phyloP scores from a whole-genome alignment of 2,329 filamentous ascomycete species.

The Metarhizium guizhouense region DNA sequence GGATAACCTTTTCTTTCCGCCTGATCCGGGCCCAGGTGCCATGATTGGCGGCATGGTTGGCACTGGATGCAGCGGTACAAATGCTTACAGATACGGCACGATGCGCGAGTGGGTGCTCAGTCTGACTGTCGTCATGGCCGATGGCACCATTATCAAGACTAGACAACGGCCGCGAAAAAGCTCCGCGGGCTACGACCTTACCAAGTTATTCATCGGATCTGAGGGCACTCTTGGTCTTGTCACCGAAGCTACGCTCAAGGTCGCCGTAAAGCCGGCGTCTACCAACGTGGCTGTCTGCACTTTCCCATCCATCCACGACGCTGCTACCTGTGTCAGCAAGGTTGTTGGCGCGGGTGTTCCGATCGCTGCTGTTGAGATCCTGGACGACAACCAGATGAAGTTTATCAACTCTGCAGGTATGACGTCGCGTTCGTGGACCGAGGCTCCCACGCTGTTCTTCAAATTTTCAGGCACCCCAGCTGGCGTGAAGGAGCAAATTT shows the following conservation, averaged over 20 bases:
- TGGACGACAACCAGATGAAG: constrained; percentile 85
- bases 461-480: constrained; percentile 66
- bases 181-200: constrained; percentile 86
- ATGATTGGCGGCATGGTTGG: constrained; percentile 88
- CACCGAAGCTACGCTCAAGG: constrained; percentile 82
- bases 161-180: constrained; percentile 81
- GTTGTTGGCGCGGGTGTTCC: constrained; percentile 76
- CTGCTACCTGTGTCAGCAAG: constrained; percentile 68
- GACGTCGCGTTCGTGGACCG: constrained; percentile 59
- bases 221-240: constrained; percentile 88
- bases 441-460: constrained; percentile 73
- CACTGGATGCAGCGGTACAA: constrained; percentile 68
- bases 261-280: constrained; percentile 71
- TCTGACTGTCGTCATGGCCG: constrained; percentile 80
- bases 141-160: constrained; percentile 85
- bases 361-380: constrained; percentile 83
- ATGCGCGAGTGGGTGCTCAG: constrained; percentile 92
- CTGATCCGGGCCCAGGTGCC: constrained; percentile 82
- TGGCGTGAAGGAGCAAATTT: constrained; percentile 71
- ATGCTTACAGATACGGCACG: constrained; percentile 85
- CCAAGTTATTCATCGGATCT: constrained; percentile 79
- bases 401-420: constrained; percentile 57
- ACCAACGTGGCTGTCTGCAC: constrained; percentile 70
- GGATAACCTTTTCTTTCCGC: constrained; percentile 80
- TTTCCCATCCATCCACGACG: constrained; percentile 52